Evolutionary conservation across 495 filamentous ascomycete species (phyloP), one percentile per base, ranked within the genome.

Genomic region (Aspergillus diversus): DNA sequence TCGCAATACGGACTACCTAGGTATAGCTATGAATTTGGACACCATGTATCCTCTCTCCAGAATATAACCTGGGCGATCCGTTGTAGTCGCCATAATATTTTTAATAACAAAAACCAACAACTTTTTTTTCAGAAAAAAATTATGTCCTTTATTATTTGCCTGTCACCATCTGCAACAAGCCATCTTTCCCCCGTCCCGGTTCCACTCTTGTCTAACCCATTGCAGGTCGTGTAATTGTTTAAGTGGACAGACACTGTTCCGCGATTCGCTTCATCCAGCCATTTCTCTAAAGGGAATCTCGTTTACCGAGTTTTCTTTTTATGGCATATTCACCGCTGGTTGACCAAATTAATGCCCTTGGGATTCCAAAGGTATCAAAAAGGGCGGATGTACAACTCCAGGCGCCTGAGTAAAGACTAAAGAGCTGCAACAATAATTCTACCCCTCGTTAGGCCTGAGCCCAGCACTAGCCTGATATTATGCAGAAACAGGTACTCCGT

Each of bases 261-360:
- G 12, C 33, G 5, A n/a, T n/a, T 54, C 2, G 1, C 21, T 27
- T 34, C 21, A 27, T 34, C 21, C 12, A 33, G 12, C n/a, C 32
- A n/a, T n/a, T 54, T 34, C 21, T 21, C 47, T 31, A n/a, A 16
- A 50, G 5, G 7, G 21, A 13, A 50, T 16, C 27, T 13, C 11
- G 15, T 21, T 49, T 49, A 21, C 16, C 13, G 9, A 11, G 3
- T 3, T 53, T 53, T 12, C 12, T 54, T 32, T 32, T 32, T 13
- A 33, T 34, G 6, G 6, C 34, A 4, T 54, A 4, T 60, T 50
- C 57, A 60, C 57, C 57, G 57, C 57, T 32, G 43, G 32, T 60
- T 60, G 37, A 35, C 34, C 51, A 17, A 34, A 27, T 13, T 33
- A 4, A 33, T 50, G 16, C 33, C 57, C 57, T 37, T 59, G 57